These are phyloP conservation scores for Cymbidium sinense DNA, from an alignment of 106 monocot genomes.

Conservation along the genomic window DNA sequence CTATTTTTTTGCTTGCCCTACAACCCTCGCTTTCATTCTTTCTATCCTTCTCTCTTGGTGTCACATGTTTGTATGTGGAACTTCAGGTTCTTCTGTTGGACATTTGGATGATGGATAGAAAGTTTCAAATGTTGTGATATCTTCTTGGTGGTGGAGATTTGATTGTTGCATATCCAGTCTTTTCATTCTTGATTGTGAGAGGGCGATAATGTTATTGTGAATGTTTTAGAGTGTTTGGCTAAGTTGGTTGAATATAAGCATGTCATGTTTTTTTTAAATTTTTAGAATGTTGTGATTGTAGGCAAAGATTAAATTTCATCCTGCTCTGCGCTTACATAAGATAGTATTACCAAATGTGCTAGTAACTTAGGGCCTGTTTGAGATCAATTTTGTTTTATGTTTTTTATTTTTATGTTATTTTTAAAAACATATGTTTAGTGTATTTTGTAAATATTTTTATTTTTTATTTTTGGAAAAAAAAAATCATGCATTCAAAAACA, in stretches of 20 bases:
- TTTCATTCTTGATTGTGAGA: background rate
- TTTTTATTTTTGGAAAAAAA: too few species aligned
- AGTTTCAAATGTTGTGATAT: background rate
- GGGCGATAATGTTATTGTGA: background rate
- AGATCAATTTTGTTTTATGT: too few species aligned
- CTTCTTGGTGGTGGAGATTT: background rate
- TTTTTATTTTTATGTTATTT: too few species aligned
- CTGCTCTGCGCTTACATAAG: background rate
- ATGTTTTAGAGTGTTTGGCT: background rate
- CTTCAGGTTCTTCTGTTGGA: background rate
- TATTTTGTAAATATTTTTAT: too few species aligned
- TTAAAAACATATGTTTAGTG: too few species aligned
- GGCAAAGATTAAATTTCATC: background rate
- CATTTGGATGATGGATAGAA: background rate
- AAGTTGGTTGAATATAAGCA: background rate
- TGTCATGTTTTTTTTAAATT: background rate
- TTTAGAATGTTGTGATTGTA: background rate
- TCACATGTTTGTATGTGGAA: background rate
- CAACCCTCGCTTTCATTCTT: background rate
- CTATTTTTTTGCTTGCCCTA: background rate
- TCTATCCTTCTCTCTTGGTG: background rate
- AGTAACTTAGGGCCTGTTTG: too few species aligned
- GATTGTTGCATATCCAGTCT: background rate
- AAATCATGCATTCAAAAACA: too few species aligned
- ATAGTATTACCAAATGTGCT: background rate